Percentiles rank a stretch among this genome's conserved stretches.
Conservation (phyloP, 2,329 filamentous ascomycete genomes). For the Fonsecaea monophora region DNA sequence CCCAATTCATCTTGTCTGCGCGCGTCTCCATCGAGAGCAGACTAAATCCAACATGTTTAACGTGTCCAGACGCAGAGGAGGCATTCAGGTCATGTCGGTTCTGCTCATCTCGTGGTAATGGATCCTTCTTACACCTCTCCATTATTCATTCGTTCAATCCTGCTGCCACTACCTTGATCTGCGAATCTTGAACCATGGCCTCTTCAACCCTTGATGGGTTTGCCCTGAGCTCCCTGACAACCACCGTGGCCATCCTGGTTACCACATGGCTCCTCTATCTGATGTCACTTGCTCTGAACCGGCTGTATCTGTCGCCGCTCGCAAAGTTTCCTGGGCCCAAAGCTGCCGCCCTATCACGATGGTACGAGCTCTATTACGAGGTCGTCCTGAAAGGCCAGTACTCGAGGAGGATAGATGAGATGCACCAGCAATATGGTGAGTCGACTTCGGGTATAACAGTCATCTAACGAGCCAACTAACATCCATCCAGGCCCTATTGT, state of each 20-base stretch:
- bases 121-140: background rate
- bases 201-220: background rate
- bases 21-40: background rate
- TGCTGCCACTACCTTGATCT: background rate
- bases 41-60: background rate
- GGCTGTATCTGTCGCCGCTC: conserved; percentile 35
- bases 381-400: conserved; percentile 40
- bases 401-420: conserved; percentile 40
- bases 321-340: conserved; percentile 38
- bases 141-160: background rate
- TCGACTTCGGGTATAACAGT: background rate
- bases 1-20: background rate
- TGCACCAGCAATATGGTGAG: conserved; percentile 43
- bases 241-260: background rate
- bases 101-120: background rate
- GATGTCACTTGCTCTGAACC: conserved; percentile 13
- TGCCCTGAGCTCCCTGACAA: background rate
- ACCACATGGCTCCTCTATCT: conserved; percentile 8
- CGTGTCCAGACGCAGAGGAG: background rate
- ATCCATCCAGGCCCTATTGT: conserved; percentile 44
- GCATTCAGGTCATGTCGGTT: background rate
- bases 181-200: background rate
- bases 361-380: conserved; percentile 45
- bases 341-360: conserved; percentile 38
- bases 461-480: background rate